phyloP scores from a whole-genome alignment of 352 stramenopile species.

The Phytophthora aleatoria region DNA sequence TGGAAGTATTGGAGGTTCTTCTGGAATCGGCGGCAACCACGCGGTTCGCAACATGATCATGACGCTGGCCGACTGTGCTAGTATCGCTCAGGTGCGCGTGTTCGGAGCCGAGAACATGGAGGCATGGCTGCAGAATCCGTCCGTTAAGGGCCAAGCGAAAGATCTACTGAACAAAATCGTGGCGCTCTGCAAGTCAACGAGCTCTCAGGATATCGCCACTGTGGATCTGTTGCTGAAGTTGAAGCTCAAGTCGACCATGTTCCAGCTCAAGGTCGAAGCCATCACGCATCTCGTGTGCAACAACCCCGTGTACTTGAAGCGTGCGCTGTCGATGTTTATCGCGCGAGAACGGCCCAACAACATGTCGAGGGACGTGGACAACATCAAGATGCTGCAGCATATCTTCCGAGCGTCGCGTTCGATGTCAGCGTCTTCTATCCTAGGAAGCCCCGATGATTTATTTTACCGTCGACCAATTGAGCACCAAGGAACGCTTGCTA shows the following conservation, averaged over 20 bases:
- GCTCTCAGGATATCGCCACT: conserved; percentile 57
- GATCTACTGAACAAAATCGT: conserved; percentile 81
- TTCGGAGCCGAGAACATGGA: conserved; percentile 83
- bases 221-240: conserved; percentile 83
- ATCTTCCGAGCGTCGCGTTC: conserved; percentile 77
- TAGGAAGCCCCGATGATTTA: conserved; percentile 51
- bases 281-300: conserved; percentile 83
- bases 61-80: conserved; percentile 69
- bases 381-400: conserved; percentile 91
- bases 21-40: conserved; percentile 46
- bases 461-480: conserved; percentile 61
- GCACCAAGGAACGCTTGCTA: conserved; percentile 68
- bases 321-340: conserved; percentile 74
- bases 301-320: conserved; percentile 68
- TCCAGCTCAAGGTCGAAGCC: conserved; percentile 86
- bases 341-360: conserved; percentile 79
- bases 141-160: conserved; percentile 71
- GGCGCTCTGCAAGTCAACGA: conserved; percentile 65
- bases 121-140: conserved; percentile 79
- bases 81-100: conserved; percentile 59
- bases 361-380: conserved; percentile 87
- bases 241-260: conserved; percentile 89
- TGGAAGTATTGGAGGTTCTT: conserved; percentile 19
- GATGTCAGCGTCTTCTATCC: conserved; percentile 30
- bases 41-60: conserved; percentile 79